Evolutionary conservation across 1,284 basidiomycete species (phyloP), one percentile per base, ranked within the genome.

Genomic region (Polyporus tsugae): DNA sequence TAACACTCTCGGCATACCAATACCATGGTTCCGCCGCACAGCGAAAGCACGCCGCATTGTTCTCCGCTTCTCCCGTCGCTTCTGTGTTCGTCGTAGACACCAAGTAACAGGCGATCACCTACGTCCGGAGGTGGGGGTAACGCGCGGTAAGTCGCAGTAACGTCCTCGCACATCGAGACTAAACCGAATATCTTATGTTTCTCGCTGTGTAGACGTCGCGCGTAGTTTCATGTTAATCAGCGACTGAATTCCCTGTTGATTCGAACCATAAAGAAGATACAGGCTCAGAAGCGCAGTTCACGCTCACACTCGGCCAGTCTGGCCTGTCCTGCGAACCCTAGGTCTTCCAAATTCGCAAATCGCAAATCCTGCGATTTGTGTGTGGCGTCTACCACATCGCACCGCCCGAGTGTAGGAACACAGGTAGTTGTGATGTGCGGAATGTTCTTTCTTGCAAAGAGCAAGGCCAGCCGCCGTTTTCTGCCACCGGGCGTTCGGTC

Each of bases 301-400:
- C 71, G 71, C 67, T 72, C 71, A 9, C 71, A 72, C 65, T 25
- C 71, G 71, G 71, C 62, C 39, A 63, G 57, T 55, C 60, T 69
- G 71, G 71, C 62, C 39, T 61, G 57, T 55, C 60, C 57, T 60
- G 71, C 49, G 63, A 70, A 70, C 70, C 69, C 4, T 42, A 55
- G 49, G 58, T 66, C 59, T 63, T 49, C 4, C 29, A 29, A 29
- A 29, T 29, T 29, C 25, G 63, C 53, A 46, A 62, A 61, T 44
- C 66, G 67, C 67, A 64, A 71, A 71, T 71, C 70, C 60, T 62
- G 39, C 19, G 13, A 36, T 55, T 55, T 38, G 63, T 41, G 36
- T 58, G 63, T 36, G 64, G 52, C 62, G 11, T 0, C 9, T 4
- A 19, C 41, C 15, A 35, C 46, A 36, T 44, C 46, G 55, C 49